A percentile compares a stretch with the other conserved stretches of the same genome.
phyloP scores from a whole-genome alignment of 2,329 filamentous ascomycete genomes.

The Hypocreales sp. region DNA sequence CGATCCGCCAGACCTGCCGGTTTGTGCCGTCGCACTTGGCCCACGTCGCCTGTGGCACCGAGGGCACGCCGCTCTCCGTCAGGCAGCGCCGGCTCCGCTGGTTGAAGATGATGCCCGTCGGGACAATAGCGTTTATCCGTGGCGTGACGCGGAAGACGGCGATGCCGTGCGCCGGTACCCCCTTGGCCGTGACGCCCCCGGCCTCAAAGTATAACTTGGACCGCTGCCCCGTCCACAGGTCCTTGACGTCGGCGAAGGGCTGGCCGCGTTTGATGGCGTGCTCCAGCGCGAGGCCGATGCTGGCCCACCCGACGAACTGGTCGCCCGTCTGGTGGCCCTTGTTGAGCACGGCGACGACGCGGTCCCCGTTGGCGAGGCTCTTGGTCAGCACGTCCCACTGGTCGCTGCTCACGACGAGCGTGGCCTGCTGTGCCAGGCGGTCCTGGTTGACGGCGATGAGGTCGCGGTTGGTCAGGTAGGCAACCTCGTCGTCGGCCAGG shows the following conservation, averaged over 20 bases:
- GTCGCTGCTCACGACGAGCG: conserved; percentile 26
- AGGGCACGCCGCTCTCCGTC: conserved; percentile 17
- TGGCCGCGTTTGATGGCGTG: no score
- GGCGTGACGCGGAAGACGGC: conserved; percentile 24
- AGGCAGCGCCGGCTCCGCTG: conserved; percentile 27
- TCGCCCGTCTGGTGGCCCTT: conserved; percentile 15
- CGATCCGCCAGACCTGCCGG: conserved; percentile 25
- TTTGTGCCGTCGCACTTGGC: conserved; percentile 19
- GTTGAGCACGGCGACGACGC: conserved; percentile 30
- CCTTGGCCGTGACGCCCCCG: conserved; percentile 9
- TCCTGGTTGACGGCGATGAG: conserved; percentile 28
- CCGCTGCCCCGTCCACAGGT: conserved; percentile 25
- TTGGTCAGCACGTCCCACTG: conserved; percentile 29
- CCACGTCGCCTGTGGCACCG: conserved; percentile 21
- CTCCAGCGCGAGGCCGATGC: conserved; percentile 19
- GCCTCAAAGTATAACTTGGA: conserved; percentile 7
- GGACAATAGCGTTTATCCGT: conserved; percentile 12
- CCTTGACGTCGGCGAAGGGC: conserved; percentile 19
- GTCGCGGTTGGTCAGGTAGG: conserved; percentile 22
- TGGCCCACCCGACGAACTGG: conserved; percentile 15
- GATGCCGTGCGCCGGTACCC: conserved; percentile 21
- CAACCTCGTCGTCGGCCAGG: conserved; percentile 16
- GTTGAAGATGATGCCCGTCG: conserved; percentile 34
- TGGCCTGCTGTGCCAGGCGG: conserved; percentile 24
- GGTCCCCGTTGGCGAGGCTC: conserved; percentile 27